Conservation (phyloP, 2,329 filamentous ascomycete species). For the Drechslerella dactyloides region DNA sequence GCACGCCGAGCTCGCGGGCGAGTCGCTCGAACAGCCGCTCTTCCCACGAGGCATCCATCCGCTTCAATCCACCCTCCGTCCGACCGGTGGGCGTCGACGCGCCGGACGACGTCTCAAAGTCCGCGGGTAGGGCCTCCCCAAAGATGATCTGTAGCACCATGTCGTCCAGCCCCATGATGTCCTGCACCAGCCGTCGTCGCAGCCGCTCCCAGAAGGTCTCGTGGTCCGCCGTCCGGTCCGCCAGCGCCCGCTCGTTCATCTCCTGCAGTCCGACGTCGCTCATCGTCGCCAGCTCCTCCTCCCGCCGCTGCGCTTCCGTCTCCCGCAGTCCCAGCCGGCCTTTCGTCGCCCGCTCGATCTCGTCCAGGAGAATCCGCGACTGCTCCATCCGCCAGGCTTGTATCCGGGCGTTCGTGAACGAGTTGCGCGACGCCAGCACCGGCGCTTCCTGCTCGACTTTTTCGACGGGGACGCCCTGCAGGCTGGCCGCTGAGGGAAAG, state of each 20-base stretch:
- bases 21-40: slow-evolving; percentile 80
- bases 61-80: slow-evolving; percentile 55
- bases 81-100: slow-evolving; percentile 58
- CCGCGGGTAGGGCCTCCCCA: slow-evolving; percentile 73
- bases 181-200: slow-evolving; percentile 82
- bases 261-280: slow-evolving; percentile 46
- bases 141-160: slow-evolving; percentile 82
- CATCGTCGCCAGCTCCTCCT: slow-evolving; percentile 56
- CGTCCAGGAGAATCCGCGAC: slow-evolving; percentile 80
- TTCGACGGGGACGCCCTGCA: slow-evolving; percentile 63
- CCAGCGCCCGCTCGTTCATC: slow-evolving; percentile 63
- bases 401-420: slow-evolving; percentile 72
- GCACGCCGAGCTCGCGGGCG: slow-evolving; percentile 80
- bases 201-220: slow-evolving; percentile 78
- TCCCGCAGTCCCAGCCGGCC: slow-evolving; percentile 61
- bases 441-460: slow-evolving; percentile 69
- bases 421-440: slow-evolving; percentile 26
- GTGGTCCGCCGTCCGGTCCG: slow-evolving; percentile 58
- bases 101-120: slow-evolving; percentile 57
- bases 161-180: slow-evolving; percentile 90
- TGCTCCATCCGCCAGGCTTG: slow-evolving; percentile 93
- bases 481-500: slow-evolving; percentile 67
- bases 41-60: slow-evolving; percentile 68
- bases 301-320: slow-evolving; percentile 55
- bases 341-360: slow-evolving; percentile 85